phyloP scores from a whole-genome alignment of 768 basidiomycete genomes.

The Kwoniella sp. region DNA sequence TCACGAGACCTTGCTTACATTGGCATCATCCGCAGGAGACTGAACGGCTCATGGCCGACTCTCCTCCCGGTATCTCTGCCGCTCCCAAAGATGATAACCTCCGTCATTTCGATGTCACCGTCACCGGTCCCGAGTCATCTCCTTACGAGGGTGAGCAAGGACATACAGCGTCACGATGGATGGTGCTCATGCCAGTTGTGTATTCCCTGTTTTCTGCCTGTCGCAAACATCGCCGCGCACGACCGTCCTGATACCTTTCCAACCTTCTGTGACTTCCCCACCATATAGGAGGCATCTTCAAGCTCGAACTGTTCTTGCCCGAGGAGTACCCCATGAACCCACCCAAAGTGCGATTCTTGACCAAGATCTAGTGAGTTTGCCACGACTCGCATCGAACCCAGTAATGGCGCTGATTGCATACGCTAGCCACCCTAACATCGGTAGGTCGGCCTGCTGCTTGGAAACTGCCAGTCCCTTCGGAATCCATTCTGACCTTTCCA shows the following conservation, averaged over 20 bases:
- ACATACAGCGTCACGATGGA: too few relatives aligned
- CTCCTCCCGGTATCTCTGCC: constrained; percentile 95
- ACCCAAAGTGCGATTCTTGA: constrained; percentile 94
- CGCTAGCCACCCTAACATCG: constrained; percentile 83
- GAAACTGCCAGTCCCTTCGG: neutral
- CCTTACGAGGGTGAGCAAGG: constrained; percentile 83
- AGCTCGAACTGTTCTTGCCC: constrained; percentile 93
- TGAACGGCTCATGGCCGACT: constrained; percentile 90
- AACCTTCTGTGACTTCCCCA: neutral
- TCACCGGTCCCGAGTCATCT: constrained; percentile 88
- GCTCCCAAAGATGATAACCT: constrained; percentile 94
- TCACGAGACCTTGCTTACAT: neutral
- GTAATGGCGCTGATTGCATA: neutral
- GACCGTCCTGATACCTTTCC: neutral
- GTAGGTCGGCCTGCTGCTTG: constrained; percentile 55
- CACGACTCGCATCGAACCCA: neutral
- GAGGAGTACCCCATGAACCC: constrained; percentile 99
- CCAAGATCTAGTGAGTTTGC: constrained; percentile 78
- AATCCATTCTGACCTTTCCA: neutral
- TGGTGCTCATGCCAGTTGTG: too few relatives aligned
- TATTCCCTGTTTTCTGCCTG: too few relatives aligned
- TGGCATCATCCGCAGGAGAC: constrained; percentile 93
- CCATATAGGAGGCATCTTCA: constrained; percentile 75
- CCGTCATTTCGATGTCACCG: constrained; percentile 96
- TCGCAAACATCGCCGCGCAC: neutral